Percentiles rank a stretch among this genome's conserved stretches.
These are phyloP conservation scores for Panellus pusillus DNA, from an alignment of 768 basidiomycete genomes.

Conservation along the genomic window DNA sequence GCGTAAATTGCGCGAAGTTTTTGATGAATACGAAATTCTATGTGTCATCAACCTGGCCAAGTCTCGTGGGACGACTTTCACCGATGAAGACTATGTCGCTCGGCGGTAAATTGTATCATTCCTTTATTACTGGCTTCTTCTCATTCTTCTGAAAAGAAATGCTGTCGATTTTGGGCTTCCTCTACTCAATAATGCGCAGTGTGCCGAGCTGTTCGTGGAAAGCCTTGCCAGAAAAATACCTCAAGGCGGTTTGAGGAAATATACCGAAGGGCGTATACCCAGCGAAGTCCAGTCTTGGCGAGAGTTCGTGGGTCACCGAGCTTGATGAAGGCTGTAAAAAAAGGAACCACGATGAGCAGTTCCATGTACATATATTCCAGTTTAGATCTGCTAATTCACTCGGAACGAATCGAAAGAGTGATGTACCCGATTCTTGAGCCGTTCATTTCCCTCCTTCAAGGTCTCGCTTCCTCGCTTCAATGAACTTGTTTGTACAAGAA, in stretches of 20 bases:
- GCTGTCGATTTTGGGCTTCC: constrained; percentile 96
- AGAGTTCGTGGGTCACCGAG: constrained; percentile 78
- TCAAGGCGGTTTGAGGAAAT: constrained; percentile 71
- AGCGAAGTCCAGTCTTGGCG: constrained; percentile 91
- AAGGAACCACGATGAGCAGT: constrained; percentile 24
- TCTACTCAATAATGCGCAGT: constrained; percentile 85
- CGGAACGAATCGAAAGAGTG: too few species aligned
- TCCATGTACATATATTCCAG: constrained; percentile 15
- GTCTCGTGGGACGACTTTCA: constrained; percentile 67
- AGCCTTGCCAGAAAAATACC: constrained; percentile 83
- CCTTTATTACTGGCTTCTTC: neutral
- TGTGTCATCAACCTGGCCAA: constrained; percentile 92
- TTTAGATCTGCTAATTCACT: too few species aligned
- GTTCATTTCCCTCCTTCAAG: too few species aligned
- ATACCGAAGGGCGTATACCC: constrained; percentile 86
- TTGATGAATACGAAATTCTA: constrained; percentile 92
- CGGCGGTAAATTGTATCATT: constrained; percentile 56
- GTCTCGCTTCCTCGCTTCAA: too few species aligned
- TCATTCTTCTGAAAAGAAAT: constrained; percentile 50
- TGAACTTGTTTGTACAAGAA: too few species aligned
- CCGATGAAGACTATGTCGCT: constrained; percentile 96
- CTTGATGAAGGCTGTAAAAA: constrained; percentile 37
- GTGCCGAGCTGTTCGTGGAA: constrained; percentile 90
- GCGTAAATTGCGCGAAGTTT: constrained; percentile 89
- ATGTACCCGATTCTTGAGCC: too few species aligned